Evolutionary conservation across 2,329 filamentous ascomycete species (phyloP), one percentile per base, ranked within the genome.

Genomic region (Exophiala bonariae): DNA sequence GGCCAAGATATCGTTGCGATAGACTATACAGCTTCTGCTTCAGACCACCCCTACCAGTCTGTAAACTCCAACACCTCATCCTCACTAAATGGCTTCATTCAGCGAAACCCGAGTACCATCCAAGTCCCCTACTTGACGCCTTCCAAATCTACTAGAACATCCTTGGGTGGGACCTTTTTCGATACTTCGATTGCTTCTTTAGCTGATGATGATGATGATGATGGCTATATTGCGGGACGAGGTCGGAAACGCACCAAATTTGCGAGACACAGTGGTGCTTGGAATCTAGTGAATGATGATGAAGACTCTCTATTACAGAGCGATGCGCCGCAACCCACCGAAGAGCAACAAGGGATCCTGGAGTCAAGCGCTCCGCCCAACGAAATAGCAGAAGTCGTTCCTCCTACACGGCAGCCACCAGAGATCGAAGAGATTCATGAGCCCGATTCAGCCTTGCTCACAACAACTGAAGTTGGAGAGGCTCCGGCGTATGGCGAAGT

Each of bases 241-340:
- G 81, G 80, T 20, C 83, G 81, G 51, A 95, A 91, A 67, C 79
- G 81, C 44, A 82, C 85, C 6, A 82, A 83, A 35, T 86, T 87
- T 65, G 80, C 83, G 49, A 74, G 83, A 51, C 74, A 81, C 41
- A 84, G 82, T 59, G 79, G 75, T 22, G 74, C 80, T 20, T 96
- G 92, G 92, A 83, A 79, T 53, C 86, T 91, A 59, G 76, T 77
- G 17, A 86, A 85, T 60, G 60, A 62, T 30, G 60, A 59, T 17
- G 59, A 60, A 2, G 55, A 35, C 7, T 31, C n/a, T 9, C 28
- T 9, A 31, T 9, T 31, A 9, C 28, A 31, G n/a, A n/a, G n/a
- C n/a, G n/a, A n/a, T n/a, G n/a, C n/a, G n/a, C n/a, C n/a, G n/a
- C n/a, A n/a, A n/a, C n/a, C n/a, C n/a, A n/a, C n/a, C n/a, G n/a